These are phyloP conservation scores for Alternaria infectoria DNA, from an alignment of 2,329 filamentous ascomycete genomes.

Conservation along the genomic window DNA sequence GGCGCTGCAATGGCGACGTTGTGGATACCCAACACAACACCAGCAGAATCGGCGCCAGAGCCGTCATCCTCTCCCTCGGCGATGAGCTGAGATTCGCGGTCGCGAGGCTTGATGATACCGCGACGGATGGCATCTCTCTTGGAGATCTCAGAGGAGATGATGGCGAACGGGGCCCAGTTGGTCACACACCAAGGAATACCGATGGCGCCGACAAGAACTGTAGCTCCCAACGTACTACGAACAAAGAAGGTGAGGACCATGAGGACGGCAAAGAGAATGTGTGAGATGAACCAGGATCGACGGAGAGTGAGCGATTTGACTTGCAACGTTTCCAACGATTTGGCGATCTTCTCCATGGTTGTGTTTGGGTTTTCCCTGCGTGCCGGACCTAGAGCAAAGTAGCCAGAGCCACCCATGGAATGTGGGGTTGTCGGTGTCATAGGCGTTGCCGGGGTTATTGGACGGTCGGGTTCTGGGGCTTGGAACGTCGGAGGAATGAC, in stretches of 20 bases:
- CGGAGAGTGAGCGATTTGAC: conserved; percentile 87
- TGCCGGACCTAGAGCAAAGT: conserved; percentile 38
- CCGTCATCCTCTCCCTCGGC: conserved; percentile 60
- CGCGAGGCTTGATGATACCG: conserved; percentile 52
- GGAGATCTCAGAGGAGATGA: conserved; percentile 91
- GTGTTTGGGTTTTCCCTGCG: conserved; percentile 27
- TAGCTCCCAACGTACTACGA: conserved; percentile 72
- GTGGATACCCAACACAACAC: conserved; percentile 91
- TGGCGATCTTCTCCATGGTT: conserved; percentile 29
- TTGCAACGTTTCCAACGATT: conserved; percentile 66
- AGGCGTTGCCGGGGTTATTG: conserved; percentile 51
- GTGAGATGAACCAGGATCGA: conserved; percentile 83
- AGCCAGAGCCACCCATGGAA: conserved; percentile 43
- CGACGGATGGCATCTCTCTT: conserved; percentile 74
- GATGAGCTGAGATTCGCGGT: conserved; percentile 49
- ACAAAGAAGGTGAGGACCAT: conserved; percentile 88
- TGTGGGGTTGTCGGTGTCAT: conserved; percentile 41
- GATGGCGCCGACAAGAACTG: conserved; percentile 77
- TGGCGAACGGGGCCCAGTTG: conserved; percentile 92
- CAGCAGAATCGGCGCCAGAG: conserved; percentile 74
- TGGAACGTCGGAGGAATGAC: conserved; percentile 82
- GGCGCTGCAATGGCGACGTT: conserved; percentile 93
- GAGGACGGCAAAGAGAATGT: conserved; percentile 80
- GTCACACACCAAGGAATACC: conserved; percentile 93
- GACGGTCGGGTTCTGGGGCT: conserved; percentile 46